Base-by-base conservation (phyloP, 2,329 filamentous ascomycete genomes). In the Trichoderma atroviride region DNA sequence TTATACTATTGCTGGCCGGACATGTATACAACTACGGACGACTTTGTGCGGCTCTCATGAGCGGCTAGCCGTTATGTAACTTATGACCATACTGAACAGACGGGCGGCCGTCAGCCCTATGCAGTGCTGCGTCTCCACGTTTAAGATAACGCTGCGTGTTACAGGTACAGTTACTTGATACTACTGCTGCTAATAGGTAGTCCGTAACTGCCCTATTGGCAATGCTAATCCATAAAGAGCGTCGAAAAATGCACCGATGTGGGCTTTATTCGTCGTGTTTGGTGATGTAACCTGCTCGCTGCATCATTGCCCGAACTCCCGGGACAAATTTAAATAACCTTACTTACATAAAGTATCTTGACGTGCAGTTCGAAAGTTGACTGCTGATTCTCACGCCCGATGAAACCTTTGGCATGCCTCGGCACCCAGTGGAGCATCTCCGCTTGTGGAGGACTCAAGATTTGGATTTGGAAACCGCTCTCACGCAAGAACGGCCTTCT, bases 31-130 rank as follows among this genome's bases (percentile, higher is more conserved):
- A 47, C 6, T 29, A 24, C 43, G 13, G 37, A 33, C 31, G 27
- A 57, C 19, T 56, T 35, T 57, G n/a, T 57, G 62, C 62, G 53
- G 62, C 52, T 65, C 35, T 57, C 52, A 29, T 27, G 29, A 47
- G 52, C 24, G 14, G 22, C 50, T 47, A 57, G 27, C 13, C 40
- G 40, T 43, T 50, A 27, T 33, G 33, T 33, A 11, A 33, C 31
- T 33, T 33, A 33, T 22, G 7, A 22, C 43, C 22, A 24, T 31
- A 50, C 29, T 31, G 27, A 16, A 24, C 16, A 31, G 29, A 67
- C 63, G 40, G 63, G 29, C 63, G 40, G 52, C 55, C 16, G 22
- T 67, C 63, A 67, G 63, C 63, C 63, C 63, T 67, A 67, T 67
- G 55, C 63, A 67, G n/a, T 67, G 55, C 22, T 59, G 63, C 55